A percentile compares a stretch with the other conserved stretches of the same genome.
phyloP scores from a whole-genome alignment of 228 moss, liverwort and hornwort species.

The Sphagnum magellanicum region DNA sequence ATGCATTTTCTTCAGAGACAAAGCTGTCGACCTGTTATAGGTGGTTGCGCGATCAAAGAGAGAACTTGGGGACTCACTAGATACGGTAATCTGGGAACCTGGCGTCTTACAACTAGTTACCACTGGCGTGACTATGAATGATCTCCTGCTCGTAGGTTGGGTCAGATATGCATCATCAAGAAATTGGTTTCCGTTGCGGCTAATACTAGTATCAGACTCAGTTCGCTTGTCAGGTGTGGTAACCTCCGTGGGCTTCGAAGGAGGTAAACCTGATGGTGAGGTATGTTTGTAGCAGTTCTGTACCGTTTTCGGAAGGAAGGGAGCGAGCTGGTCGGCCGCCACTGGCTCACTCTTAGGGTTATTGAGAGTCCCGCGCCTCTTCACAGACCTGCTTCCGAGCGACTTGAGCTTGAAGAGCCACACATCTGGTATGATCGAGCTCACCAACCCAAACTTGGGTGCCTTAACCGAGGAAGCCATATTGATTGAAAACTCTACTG shows the following conservation, averaged over 20 bases:
- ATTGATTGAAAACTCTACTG: too few species aligned
- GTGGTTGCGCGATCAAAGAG: background rate
- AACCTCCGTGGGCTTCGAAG: background rate
- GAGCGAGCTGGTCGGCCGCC: conserved; percentile 23
- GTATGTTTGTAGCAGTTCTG: conserved; percentile 31
- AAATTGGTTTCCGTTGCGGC: background rate
- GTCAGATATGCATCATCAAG: background rate
- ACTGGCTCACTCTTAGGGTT: conserved; percentile 14
- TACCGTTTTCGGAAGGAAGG: conserved; percentile 32
- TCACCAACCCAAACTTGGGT: conserved; percentile 17
- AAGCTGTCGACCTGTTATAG: conserved; percentile 20
- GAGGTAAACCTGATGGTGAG: background rate
- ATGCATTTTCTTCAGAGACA: conserved; percentile 25
- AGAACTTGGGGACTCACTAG: background rate
- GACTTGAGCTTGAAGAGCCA: conserved; percentile 42
- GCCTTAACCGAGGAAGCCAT: background rate
- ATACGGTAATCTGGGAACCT: background rate
- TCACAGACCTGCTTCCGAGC: conserved; percentile 3
- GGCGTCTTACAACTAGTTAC: background rate
- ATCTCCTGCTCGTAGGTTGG: background rate
- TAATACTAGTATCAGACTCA: background rate
- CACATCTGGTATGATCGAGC: conserved; percentile 25
- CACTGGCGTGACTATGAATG: background rate
- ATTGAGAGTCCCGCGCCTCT: conserved; percentile 5
- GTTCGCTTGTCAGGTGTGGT: background rate